Percentiles rank a stretch among this genome's conserved stretches.
Evolutionary conservation across 495 filamentous ascomycete species (phyloP).

Genomic region (Neurospora sp.): DNA sequence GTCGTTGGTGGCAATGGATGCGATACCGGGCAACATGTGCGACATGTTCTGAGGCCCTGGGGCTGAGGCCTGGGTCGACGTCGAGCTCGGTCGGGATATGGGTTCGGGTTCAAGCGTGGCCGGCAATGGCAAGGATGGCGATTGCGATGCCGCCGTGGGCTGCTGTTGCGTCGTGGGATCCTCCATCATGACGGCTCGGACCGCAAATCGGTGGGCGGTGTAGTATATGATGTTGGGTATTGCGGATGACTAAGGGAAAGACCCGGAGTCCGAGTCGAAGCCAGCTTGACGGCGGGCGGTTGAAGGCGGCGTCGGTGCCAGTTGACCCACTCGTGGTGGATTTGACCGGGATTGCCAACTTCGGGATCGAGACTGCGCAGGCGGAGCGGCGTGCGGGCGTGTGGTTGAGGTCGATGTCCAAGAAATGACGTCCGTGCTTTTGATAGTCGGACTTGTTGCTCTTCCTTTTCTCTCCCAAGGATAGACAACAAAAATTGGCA

Average conservation of each 20-base stretch:
- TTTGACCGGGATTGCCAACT: not conserved
- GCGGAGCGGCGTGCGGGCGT: not conserved
- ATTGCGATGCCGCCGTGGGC: constrained; percentile 12
- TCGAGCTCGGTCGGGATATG: constrained; percentile 39
- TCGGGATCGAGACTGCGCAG: not conserved
- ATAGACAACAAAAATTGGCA: not conserved
- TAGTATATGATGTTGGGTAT: constrained; percentile 10
- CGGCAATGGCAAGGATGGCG: constrained; percentile 17
- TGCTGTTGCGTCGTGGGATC: constrained; percentile 11
- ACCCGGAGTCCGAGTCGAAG: constrained; percentile 24
- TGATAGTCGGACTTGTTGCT: not conserved
- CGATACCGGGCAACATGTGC: constrained; percentile 47
- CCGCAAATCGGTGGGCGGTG: constrained; percentile 21
- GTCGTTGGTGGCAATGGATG: constrained; percentile 43
- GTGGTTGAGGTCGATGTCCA: not conserved
- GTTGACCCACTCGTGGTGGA: not conserved
- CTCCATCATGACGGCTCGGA: constrained; percentile 25
- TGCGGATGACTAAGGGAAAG: constrained; percentile 18
- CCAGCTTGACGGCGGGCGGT: constrained; percentile 19
- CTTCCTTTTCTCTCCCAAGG: not conserved
- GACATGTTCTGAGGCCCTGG: constrained; percentile 24
- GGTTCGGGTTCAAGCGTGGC: constrained; percentile 34
- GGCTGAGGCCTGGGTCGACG: constrained; percentile 26
- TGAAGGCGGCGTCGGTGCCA: not conserved
- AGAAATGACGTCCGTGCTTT: not conserved